These are phyloP conservation scores for Kwoniella mangroviensis DNA, from an alignment of 768 basidiomycete species.

Conservation along the genomic window DNA sequence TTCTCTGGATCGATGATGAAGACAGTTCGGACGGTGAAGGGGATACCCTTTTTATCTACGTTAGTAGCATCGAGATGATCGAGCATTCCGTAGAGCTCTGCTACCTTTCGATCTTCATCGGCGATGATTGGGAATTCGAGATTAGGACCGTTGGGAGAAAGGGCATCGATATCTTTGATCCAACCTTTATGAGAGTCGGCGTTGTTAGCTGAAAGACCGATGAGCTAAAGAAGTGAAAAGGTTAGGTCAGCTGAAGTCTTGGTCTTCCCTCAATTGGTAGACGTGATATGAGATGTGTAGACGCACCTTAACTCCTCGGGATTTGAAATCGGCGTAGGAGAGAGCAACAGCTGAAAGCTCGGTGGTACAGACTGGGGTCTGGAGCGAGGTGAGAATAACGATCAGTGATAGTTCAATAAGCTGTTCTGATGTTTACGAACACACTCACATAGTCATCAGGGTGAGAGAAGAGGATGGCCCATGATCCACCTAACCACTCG, in stretches of 20 bases:
- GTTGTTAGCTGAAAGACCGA: conserved; percentile 83
- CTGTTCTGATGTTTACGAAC: neutral
- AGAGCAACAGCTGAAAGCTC: conserved; percentile 96
- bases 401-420: conserved; percentile 56
- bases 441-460: conserved; percentile 64
- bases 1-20: conserved; percentile 98
- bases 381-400: neutral
- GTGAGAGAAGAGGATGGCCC: conserved; percentile 92
- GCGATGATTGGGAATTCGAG: conserved; percentile 97
- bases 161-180: conserved; percentile 72
- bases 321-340: conserved; percentile 78
- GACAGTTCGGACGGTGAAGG: conserved; percentile 97
- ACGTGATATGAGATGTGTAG: neutral
- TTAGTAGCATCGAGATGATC: conserved; percentile 92
- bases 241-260: neutral
- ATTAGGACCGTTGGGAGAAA: conserved; percentile 66
- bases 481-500: conserved; percentile 85
- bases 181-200: conserved; percentile 82
- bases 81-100: conserved; percentile 88
- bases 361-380: conserved; percentile 65
- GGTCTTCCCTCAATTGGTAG: neutral
- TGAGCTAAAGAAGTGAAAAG: conserved; percentile 31
- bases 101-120: conserved; percentile 82
- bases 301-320: conserved; percentile 82
- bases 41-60: conserved; percentile 65